phyloP scores from a whole-genome alignment of 2,329 filamentous ascomycete species.

The Colletotrichum somersetense region DNA sequence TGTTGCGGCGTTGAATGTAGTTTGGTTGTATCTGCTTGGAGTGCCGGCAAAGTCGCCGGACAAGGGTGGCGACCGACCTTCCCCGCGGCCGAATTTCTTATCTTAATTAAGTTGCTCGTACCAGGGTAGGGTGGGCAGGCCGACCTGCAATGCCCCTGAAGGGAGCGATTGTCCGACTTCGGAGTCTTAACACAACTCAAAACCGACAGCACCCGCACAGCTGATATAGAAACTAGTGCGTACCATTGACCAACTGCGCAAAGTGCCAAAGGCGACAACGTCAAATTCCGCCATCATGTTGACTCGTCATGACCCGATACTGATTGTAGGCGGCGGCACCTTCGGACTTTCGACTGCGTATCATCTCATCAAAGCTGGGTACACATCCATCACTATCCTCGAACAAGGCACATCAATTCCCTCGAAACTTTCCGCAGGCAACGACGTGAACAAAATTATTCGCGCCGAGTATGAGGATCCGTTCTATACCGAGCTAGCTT shows the following conservation, averaged over 20 bases:
- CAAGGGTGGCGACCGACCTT: neutral
- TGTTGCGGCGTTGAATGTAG: neutral
- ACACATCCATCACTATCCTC: conserved; percentile 56
- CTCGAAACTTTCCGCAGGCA: conserved; percentile 53
- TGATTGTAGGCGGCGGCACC: conserved; percentile 55
- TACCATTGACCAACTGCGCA: too few species aligned
- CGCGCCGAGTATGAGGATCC: conserved; percentile 52
- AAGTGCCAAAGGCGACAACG: neutral
- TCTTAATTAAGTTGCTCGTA: neutral
- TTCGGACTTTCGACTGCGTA: conserved; percentile 60
- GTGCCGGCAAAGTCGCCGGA: conserved; percentile 10
- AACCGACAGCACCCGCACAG: neutral
- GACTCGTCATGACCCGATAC: conserved; percentile 23
- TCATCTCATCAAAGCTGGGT: conserved; percentile 54
- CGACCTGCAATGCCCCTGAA: neutral
- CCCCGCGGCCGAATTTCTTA: conserved; percentile 4
- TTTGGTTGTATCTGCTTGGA: conserved; percentile 7
- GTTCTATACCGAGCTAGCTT: conserved; percentile 47
- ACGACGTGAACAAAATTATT: conserved; percentile 54
- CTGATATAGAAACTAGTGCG: too few species aligned
- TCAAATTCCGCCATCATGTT: neutral
- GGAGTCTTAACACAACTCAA: conserved; percentile 29
- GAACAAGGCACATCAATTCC: conserved; percentile 53
- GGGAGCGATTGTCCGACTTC: conserved; percentile 7
- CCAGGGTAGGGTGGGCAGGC: neutral